Conservation (phyloP, 331 rosid genomes). For the Rosa hybrid region DNA sequence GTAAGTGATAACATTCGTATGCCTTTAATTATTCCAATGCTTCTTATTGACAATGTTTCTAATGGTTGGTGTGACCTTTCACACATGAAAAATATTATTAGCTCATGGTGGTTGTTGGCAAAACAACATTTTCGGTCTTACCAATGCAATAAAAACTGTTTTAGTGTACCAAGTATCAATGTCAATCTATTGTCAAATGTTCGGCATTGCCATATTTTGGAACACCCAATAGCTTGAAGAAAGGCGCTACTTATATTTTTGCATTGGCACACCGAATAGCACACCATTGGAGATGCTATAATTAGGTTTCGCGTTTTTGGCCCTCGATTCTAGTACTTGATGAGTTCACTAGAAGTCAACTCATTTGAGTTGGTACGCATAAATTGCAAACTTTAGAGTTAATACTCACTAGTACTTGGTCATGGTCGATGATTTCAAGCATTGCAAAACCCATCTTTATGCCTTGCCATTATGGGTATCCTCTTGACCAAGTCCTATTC, state of each 20-base stretch:
- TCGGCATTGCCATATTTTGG: slow-evolving; percentile 5
- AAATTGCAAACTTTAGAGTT: background rate
- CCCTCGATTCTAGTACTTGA: background rate
- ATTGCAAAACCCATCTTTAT: background rate
- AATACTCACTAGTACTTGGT: background rate
- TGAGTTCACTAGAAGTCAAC: background rate
- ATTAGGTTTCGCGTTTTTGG: background rate
- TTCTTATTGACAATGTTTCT: slow-evolving; percentile 10
- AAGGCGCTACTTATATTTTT: background rate
- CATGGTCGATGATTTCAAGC: background rate
- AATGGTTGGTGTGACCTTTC: background rate
- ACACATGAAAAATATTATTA: background rate
- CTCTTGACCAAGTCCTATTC: background rate
- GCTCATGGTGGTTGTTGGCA: background rate
- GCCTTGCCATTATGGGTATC: background rate
- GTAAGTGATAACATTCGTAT: slow-evolving; percentile 60
- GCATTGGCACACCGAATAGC: background rate
- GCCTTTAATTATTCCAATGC: slow-evolving; percentile 28
- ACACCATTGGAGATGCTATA: background rate
- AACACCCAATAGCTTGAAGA: background rate
- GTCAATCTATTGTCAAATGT: background rate
- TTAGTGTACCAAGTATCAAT: background rate
- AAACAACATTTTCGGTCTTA: background rate
- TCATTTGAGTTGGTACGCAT: background rate
- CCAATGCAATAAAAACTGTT: background rate